Conservation (phyloP, 2,329 filamentous ascomycete species). For the Xylariaceae sp. region DNA sequence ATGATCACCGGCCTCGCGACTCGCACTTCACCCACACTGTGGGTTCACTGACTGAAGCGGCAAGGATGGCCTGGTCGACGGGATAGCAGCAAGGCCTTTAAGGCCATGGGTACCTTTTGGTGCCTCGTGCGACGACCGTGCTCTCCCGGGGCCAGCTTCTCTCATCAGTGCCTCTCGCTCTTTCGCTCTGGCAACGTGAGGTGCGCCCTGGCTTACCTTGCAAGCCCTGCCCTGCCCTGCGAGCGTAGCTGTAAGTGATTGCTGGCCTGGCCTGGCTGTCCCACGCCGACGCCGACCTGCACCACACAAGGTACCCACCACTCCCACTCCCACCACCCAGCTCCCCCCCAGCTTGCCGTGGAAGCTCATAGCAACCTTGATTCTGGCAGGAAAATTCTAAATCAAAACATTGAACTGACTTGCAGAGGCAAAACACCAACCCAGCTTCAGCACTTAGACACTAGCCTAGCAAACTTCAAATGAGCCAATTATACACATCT, state of each 20-base stretch:
- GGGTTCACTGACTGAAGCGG: conserved; percentile 1
- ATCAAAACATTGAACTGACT: conserved; percentile 14
- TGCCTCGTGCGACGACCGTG: background rate
- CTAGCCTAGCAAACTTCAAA: too few relatives aligned
- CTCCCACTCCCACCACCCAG: too few relatives aligned
- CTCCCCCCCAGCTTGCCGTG: background rate
- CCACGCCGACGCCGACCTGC: too few relatives aligned
- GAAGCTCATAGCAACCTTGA: conserved; percentile 8
- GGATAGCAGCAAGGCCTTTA: background rate
- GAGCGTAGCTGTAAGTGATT: too few relatives aligned
- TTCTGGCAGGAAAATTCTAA: conserved; percentile 11
- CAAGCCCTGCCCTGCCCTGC: too few relatives aligned
- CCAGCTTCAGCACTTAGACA: too few relatives aligned
- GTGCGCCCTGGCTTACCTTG: too few relatives aligned
- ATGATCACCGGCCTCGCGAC: conserved; percentile 8
- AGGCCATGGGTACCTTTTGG: background rate
- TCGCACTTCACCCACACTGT: conserved; percentile 8
- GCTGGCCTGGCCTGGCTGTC: too few relatives aligned
- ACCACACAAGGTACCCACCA: too few relatives aligned
- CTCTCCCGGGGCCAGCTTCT: background rate
- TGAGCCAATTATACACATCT: too few relatives aligned
- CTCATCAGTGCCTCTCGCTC: too few relatives aligned
- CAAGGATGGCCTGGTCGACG: conserved; percentile 1
- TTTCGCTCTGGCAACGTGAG: too few relatives aligned
- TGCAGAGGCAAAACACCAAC: background rate